phyloP scores from a whole-genome alignment of 345 rosid species.

The Cochlearia excelsa region DNA sequence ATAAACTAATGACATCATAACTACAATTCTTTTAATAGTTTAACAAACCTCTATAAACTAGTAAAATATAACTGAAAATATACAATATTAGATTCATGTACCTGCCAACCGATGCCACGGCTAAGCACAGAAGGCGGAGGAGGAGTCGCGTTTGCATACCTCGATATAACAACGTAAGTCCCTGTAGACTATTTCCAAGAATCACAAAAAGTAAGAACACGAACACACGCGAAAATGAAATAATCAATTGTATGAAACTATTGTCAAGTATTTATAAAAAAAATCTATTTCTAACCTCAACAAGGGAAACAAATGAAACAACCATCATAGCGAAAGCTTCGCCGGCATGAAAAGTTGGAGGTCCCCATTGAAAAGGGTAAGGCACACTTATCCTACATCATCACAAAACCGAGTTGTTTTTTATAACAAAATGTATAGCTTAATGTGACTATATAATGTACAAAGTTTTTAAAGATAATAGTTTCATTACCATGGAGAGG shows the following conservation, averaged over 20 bases:
- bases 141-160: constrained; percentile 93
- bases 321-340: constrained; percentile 98
- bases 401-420: neutral
- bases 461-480: neutral
- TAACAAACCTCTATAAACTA: too few species aligned
- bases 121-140: constrained; percentile 89
- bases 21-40: too few species aligned
- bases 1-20: too few species aligned
- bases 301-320: constrained; percentile 80
- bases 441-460: too few species aligned
- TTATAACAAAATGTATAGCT: too few species aligned
- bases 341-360: constrained; percentile 95
- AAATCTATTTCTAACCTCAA: constrained; percentile 52
- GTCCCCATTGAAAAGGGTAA: constrained; percentile 99
- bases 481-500: constrained; percentile 73
- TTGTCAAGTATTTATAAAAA: neutral
- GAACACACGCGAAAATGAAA: neutral
- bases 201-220: constrained; percentile 21
- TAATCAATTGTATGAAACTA: neutral
- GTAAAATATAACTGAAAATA: too few species aligned
- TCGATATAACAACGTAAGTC: constrained; percentile 73
- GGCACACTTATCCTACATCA: constrained; percentile 84
- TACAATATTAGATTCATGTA: constrained; percentile 21
- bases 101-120: constrained; percentile 99
- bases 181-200: constrained; percentile 73